Conservation (phyloP, 148 eudicot species). For the Talinum fruticosum region DNA sequence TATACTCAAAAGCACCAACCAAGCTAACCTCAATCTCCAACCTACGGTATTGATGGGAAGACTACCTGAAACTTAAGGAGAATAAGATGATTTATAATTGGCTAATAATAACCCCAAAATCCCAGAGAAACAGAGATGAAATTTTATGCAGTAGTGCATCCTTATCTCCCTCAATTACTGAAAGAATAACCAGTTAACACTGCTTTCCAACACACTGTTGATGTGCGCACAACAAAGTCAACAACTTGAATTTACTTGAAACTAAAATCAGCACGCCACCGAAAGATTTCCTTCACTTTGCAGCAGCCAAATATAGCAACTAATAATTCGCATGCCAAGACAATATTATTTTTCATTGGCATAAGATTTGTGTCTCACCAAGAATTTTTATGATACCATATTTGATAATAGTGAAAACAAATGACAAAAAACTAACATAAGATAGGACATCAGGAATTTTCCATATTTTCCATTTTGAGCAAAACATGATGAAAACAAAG, state of each 20-base stretch:
- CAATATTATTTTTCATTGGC: not conserved
- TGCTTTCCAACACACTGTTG: too few species aligned
- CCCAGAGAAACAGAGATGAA: not conserved
- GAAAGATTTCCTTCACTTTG: not conserved
- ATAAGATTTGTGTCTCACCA: not conserved
- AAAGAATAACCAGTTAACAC: too few species aligned
- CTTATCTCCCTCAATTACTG: not conserved
- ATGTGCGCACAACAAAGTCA: not conserved
- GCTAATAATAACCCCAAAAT: too few species aligned
- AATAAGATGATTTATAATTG: too few species aligned
- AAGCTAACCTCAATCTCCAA: too few species aligned
- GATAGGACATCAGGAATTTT: not conserved
- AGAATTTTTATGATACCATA: not conserved
- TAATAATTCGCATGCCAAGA: not conserved
- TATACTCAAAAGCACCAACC: not conserved
- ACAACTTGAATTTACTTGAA: not conserved
- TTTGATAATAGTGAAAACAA: not conserved
- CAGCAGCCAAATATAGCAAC: not conserved
- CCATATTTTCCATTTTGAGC: not conserved
- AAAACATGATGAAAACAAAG: not conserved
- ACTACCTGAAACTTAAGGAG: too few species aligned
- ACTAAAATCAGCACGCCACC: not conserved
- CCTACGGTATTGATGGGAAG: too few species aligned
- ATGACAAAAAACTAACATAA: not conserved
- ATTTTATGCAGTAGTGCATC: not conserved